These are phyloP conservation scores for Cercophora newfieldiana DNA, from an alignment of 495 filamentous ascomycete species.

Conservation along the genomic window DNA sequence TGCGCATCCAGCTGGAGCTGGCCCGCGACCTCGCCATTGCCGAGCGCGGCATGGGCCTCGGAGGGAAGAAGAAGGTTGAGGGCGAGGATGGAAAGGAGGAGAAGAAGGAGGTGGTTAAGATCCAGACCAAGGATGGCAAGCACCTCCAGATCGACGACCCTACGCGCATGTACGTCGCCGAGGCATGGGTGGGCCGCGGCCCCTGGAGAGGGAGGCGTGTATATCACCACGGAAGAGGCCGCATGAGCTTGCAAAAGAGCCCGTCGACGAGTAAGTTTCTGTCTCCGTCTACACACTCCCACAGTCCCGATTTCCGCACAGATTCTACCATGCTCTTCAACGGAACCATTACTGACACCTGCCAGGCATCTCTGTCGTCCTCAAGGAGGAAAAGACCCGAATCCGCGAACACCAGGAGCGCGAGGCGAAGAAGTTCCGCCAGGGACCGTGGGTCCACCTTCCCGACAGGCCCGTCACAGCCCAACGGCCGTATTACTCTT, in stretches of 20 bases:
- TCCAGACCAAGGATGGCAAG: slow-evolving; percentile 58
- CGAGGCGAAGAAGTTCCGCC: slow-evolving; percentile 65
- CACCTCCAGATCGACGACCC: slow-evolving; percentile 65
- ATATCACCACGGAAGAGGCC: slow-evolving; percentile 70
- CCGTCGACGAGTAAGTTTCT: slow-evolving; percentile 69
- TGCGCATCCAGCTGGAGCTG: slow-evolving; percentile 70
- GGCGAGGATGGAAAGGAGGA: not conserved
- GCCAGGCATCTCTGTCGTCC: slow-evolving; percentile 66
- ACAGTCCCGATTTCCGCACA: not conserved
- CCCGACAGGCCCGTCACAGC: slow-evolving; percentile 74
- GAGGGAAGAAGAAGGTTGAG: slow-evolving; percentile 37
- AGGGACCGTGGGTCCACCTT: slow-evolving; percentile 79
- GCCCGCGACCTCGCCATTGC: slow-evolving; percentile 78
- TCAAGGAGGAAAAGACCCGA: slow-evolving; percentile 92
- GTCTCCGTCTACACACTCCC: not conserved
- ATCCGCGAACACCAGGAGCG: slow-evolving; percentile 76
- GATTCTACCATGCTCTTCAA: not conserved
- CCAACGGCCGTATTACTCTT: slow-evolving; percentile 85
- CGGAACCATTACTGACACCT: slow-evolving; percentile 13
- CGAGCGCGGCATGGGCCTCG: slow-evolving; percentile 81
- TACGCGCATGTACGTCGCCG: slow-evolving; percentile 76
- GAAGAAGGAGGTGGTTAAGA: slow-evolving; percentile 32
- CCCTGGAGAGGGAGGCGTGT: slow-evolving; percentile 48
- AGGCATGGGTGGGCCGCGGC: slow-evolving; percentile 89
- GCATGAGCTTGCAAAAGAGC: slow-evolving; percentile 57